Evolutionary conservation across 2,329 filamentous ascomycete species (phyloP).

Genomic region (Colletotrichum euphorbiae): DNA sequence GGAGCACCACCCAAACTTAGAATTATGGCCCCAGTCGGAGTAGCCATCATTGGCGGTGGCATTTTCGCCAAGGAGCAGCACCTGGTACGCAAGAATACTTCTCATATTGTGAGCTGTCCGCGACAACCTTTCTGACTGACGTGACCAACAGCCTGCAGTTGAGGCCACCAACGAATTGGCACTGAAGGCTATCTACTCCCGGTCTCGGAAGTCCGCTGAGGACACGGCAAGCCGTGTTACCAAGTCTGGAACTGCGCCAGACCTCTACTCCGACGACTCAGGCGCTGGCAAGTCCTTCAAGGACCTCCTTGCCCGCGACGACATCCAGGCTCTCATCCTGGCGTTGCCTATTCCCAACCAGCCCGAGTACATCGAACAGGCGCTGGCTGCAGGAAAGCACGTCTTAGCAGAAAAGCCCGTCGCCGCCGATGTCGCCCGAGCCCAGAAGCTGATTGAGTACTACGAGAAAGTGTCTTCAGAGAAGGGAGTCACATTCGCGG

Average conservation of each 20-base stretch:
- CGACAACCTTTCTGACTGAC: conserved; percentile 21
- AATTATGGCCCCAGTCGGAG: conserved; percentile 56
- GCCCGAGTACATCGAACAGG: conserved; percentile 67
- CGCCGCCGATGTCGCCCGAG: conserved; percentile 66
- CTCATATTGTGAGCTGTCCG: not conserved
- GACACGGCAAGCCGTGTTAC: conserved; percentile 54
- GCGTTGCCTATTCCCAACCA: conserved; percentile 73
- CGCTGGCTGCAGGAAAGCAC: conserved; percentile 74
- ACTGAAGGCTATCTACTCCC: conserved; percentile 75
- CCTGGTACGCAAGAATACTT: conserved; percentile 54
- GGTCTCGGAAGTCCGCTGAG: conserved; percentile 68
- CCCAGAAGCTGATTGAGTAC: conserved; percentile 54
- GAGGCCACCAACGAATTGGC: conserved; percentile 60
- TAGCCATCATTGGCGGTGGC: conserved; percentile 73
- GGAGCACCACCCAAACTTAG: not conserved
- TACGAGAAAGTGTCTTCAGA: conserved; percentile 45
- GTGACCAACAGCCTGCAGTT: conserved; percentile 64
- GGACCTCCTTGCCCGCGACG: conserved; percentile 64
- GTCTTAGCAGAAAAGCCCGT: conserved; percentile 78
- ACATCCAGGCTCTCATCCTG: conserved; percentile 67
- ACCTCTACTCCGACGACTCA: conserved; percentile 69
- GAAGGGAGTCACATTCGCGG: conserved; percentile 59
- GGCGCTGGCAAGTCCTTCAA: conserved; percentile 58
- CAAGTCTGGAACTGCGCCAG: conserved; percentile 47
- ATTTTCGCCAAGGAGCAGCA: conserved; percentile 72